phyloP scores from a whole-genome alignment of 2,329 filamentous ascomycete species.

The Magnaporthiopsis poae region DNA sequence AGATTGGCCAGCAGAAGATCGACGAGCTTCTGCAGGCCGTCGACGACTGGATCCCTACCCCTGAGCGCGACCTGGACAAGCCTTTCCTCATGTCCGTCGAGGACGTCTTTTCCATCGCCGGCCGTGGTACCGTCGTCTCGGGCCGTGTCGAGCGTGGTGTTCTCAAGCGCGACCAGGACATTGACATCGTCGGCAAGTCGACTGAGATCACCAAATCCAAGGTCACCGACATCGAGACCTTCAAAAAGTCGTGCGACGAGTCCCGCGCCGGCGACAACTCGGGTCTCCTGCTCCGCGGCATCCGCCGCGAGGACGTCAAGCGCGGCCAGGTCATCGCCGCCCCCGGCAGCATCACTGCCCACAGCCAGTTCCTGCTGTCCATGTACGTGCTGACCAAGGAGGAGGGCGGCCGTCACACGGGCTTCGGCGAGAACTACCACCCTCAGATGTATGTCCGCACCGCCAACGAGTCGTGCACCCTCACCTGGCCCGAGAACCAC shows the following conservation, averaged over 20 bases:
- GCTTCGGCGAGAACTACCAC: slow-evolving; percentile 92
- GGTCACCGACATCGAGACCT: slow-evolving; percentile 98
- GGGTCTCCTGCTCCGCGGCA: slow-evolving; percentile 85
- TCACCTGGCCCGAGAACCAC: slow-evolving; percentile 78
- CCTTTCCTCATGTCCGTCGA: slow-evolving; percentile 98
- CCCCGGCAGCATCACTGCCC: slow-evolving; percentile 74
- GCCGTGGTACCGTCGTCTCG: slow-evolving; percentile 91
- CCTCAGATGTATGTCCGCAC: slow-evolving; percentile 95
- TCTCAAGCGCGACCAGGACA: slow-evolving; percentile 86
- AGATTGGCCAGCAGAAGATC: slow-evolving; percentile 80
- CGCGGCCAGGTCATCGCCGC: slow-evolving; percentile 90
- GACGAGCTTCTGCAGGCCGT: slow-evolving; percentile 84
- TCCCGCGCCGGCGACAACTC: slow-evolving; percentile 97
- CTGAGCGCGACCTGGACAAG: slow-evolving; percentile 88
- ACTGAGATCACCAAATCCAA: slow-evolving; percentile 84
- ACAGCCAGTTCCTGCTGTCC: slow-evolving; percentile 85
- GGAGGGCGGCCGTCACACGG: slow-evolving; percentile 92
- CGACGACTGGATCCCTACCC: slow-evolving; percentile 93
- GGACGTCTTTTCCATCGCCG: slow-evolving; percentile 80
- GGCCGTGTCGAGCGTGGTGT: slow-evolving; percentile 93
- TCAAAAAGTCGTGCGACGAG: slow-evolving; percentile 98
- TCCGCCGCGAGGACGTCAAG: slow-evolving; percentile 87
- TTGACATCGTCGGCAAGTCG: slow-evolving; percentile 88
- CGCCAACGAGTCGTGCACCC: slow-evolving; percentile 66
- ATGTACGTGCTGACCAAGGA: slow-evolving; percentile 97